Evolutionary conservation across 331 rosid species (phyloP).

Genomic region (Phaseolus coccineus): DNA sequence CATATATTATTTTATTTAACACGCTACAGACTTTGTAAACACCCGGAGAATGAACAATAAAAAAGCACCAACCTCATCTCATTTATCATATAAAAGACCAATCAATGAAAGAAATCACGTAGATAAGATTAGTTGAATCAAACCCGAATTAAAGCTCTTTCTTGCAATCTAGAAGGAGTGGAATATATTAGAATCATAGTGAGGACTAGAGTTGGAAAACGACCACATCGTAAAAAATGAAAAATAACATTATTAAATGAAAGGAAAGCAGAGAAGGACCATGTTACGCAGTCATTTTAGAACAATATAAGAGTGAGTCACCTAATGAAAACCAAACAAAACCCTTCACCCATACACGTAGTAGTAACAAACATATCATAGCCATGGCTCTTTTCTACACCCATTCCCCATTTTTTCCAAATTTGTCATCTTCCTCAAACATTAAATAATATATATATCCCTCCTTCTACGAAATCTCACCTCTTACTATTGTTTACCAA

Average conservation of each 20-base stretch:
- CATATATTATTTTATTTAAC: not conserved
- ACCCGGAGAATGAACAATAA: not conserved
- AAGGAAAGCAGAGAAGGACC: not conserved
- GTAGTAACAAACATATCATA: not conserved
- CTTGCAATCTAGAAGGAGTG: not conserved
- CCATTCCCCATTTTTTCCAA: constrained; percentile 10
- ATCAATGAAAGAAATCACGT: not conserved
- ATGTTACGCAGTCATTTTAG: constrained; percentile 38
- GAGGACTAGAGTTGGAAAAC: not conserved
- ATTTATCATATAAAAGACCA: not conserved
- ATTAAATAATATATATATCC: not conserved
- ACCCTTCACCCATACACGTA: not conserved
- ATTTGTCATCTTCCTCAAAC: constrained; percentile 21
- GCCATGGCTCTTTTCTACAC: not conserved
- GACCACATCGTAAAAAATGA: not conserved
- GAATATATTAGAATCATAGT: not conserved
- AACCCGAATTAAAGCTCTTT: not conserved
- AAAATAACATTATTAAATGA: not conserved
- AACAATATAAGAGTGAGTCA: not conserved
- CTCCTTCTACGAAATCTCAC: constrained; percentile 12
- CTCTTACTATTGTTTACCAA: too few species aligned
- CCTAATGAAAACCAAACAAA: not conserved
- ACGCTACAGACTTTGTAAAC: not conserved
- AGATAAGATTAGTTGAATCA: not conserved
- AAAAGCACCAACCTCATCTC: not conserved